Conservation (phyloP, 2,329 filamentous ascomycete species). For the Pleomassaria siparia region DNA sequence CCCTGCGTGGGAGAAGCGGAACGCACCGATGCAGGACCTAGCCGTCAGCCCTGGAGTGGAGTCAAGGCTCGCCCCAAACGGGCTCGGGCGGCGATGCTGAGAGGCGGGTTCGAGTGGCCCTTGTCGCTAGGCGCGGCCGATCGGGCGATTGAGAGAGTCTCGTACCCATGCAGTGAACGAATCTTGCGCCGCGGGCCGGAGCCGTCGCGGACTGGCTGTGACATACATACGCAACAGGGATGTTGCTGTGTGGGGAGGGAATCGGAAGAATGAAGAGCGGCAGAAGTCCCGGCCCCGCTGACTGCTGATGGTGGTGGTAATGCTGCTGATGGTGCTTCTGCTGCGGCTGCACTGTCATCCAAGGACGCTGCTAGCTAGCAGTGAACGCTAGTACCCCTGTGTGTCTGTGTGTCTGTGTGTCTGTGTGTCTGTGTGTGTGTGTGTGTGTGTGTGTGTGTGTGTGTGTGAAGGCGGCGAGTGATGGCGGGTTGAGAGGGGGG, state of each 20-base stretch:
- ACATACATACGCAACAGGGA: conserved; percentile 25
- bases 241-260: conserved; percentile 24
- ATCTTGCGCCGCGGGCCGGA: conserved; percentile 37
- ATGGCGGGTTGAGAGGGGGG: background rate
- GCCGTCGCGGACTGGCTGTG: conserved; percentile 37
- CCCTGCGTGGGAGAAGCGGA: conserved; percentile 11
- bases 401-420: no score
- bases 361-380: no score
- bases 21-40: conserved; percentile 24
- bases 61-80: conserved; percentile 11
- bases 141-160: conserved; percentile 15
- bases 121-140: conserved; percentile 24
- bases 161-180: conserved; percentile 31
- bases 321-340: background rate
- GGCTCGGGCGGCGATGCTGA: conserved; percentile 12
- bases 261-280: conserved; percentile 21
- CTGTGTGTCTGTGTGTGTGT: no score
- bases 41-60: no score
- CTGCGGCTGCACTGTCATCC: conserved; percentile 23
- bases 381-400: no score
- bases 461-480: background rate
- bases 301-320: no score
- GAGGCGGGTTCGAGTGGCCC: conserved; percentile 25
- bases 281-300: no score
- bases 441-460: no score